Evolutionary conservation across 78 protist species (phyloP).

Genomic region (Cavenderia fasciculata): DNA sequence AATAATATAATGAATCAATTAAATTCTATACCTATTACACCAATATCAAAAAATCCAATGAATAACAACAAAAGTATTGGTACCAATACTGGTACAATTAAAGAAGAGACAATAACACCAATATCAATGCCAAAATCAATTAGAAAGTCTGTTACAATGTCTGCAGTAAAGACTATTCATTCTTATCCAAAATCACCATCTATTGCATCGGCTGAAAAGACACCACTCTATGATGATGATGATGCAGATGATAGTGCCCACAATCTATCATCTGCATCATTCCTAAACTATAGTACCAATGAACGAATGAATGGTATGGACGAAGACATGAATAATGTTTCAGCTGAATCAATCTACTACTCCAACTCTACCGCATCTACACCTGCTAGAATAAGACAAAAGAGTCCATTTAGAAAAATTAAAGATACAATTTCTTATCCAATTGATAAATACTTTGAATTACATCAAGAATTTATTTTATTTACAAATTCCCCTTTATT

Average conservation of each 20-base stretch:
- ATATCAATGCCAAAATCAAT: neutral
- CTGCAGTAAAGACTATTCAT: conserved; percentile 17
- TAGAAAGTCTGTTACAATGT: conserved; percentile 15
- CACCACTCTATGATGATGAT: neutral
- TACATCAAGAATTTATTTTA: neutral
- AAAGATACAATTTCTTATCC: conserved; percentile 17
- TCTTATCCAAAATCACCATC: conserved; percentile 7
- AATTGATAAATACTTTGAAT: conserved; percentile 36
- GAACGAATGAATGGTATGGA: no score
- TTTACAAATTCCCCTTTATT: neutral
- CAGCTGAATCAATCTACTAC: conserved; percentile 18
- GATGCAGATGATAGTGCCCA: neutral
- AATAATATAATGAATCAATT: no score
- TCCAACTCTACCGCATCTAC: neutral
- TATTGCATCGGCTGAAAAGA: neutral
- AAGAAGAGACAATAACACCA: neutral
- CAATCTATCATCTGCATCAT: conserved; percentile 20
- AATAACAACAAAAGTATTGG: neutral
- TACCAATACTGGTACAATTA: neutral
- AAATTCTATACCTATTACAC: neutral
- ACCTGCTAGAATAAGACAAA: conserved; percentile 26
- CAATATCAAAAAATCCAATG: neutral
- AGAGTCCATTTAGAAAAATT: neutral
- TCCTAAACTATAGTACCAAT: no score
- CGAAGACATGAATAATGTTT: no score